These are phyloP conservation scores for Marchantia polymorpha DNA, from an alignment of 225 moss, liverwort and hornwort genomes.

Conservation along the genomic window DNA sequence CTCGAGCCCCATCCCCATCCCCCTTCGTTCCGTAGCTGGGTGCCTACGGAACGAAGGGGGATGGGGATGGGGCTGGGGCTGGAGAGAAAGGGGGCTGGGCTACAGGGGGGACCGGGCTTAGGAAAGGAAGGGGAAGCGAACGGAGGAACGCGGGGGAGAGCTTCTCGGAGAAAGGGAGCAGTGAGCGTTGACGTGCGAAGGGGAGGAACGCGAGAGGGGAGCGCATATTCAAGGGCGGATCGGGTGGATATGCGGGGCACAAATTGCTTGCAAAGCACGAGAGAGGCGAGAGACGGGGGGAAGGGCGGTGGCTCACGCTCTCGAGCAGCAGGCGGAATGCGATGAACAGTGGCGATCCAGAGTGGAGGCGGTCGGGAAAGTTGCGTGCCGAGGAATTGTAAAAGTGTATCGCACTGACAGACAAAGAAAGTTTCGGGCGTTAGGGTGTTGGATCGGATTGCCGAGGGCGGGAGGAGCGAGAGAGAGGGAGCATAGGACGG, in stretches of 20 bases:
- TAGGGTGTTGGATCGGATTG: background rate
- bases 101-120: too few species aligned
- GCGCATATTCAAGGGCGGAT: background rate
- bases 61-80: too few species aligned
- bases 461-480: background rate
- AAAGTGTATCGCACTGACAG: background rate
- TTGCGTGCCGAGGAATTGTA: background rate
- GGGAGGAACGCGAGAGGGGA: background rate
- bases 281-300: background rate
- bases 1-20: too few species aligned
- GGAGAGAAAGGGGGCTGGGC: too few species aligned
- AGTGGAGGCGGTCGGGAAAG: background rate
- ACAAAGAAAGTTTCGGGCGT: background rate
- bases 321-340: background rate
- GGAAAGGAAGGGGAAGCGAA: too few species aligned
- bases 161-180: background rate
- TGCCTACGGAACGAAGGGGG: too few species aligned
- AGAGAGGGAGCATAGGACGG: background rate
- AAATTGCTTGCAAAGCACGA: background rate
- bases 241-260: background rate
- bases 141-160: too few species aligned
- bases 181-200: background rate
- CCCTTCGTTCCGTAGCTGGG: too few species aligned
- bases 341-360: background rate
- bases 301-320: background rate